Percentiles rank a stretch among this genome's conserved stretches.
These are phyloP conservation scores for Rhodotorula sp. DNA, from an alignment of 1,284 basidiomycete species.

Conservation along the genomic window DNA sequence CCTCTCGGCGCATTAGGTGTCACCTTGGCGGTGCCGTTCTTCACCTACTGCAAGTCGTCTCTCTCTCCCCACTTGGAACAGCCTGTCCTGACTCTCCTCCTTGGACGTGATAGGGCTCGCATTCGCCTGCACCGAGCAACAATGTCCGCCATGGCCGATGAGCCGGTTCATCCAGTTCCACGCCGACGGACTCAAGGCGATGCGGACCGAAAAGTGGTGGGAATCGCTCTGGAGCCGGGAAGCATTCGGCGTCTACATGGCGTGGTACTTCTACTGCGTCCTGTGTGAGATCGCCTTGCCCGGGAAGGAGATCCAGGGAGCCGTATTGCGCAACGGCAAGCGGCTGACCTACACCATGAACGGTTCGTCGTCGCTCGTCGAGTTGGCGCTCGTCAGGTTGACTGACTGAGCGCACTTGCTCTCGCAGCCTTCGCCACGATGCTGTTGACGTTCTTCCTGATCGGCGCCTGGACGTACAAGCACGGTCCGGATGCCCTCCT, in stretches of 20 bases:
- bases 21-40: conserved; percentile 50
- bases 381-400: no score
- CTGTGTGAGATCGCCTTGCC: conserved; percentile 80
- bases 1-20: conserved; percentile 51
- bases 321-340: conserved; percentile 71
- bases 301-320: conserved; percentile 80
- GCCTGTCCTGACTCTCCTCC: not conserved
- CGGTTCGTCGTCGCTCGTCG: conserved; percentile 57
- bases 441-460: conserved; percentile 71
- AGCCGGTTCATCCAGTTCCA: conserved; percentile 35
- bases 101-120: conserved; percentile 33
- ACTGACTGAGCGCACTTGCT: no score
- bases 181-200: conserved; percentile 21
- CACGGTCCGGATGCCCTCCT: conserved; percentile 79
- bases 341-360: conserved; percentile 88
- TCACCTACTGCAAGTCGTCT: conserved; percentile 48
- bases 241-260: conserved; percentile 73
- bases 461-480: conserved; percentile 65
- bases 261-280: conserved; percentile 87
- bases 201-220: conserved; percentile 64
- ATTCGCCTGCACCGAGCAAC: conserved; percentile 36
- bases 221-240: conserved; percentile 73
- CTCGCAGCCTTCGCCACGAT: conserved; percentile 78
- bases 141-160: conserved; percentile 43
- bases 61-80: no score